Evolutionary conservation across 768 basidiomycete genomes (phyloP), one percentile per base, ranked within the genome.

Genomic region (Agaricus sinodeliciosus): DNA sequence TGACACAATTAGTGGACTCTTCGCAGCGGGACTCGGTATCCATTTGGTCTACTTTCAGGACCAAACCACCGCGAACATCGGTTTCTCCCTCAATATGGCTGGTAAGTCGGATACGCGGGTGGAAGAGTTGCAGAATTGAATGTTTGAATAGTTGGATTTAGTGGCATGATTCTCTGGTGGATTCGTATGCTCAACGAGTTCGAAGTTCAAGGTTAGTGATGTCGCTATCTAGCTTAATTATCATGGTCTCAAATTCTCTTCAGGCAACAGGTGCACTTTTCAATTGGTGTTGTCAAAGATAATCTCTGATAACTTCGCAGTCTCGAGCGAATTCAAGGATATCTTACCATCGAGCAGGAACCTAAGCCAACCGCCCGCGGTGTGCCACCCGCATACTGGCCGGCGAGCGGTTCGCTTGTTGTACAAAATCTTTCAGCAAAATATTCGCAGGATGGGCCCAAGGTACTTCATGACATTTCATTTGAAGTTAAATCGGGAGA

Each of bases 261-360:
- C 19, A 53, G 51, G 51, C 34, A 59, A 59, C 39, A 59, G 58
- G 58, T 59, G 35, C 11, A 8, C 4, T 16, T 31, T 11, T 5
- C 31, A 31, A 35, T 48, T 34, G 11, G 15, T 28, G 18, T 3
- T 8, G 16, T 26, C 36, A 15, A 11, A 25, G 13, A 36, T 4
- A n/a, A 11, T 31, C 44, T 50, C 35, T 43, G 34, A 13, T 9
- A 34, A 2, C 18, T 18, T 51, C 19, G 3, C 25, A 74, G 75
- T 58, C 61, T 75, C 19, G 90, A 94, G 60, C 85, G 91, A 53
- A 83, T 92, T 2, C 78, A 86, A 46, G 82, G 60, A 2, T 85
- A 82, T 59, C 60, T 83, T 16, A 57, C 65, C 22, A 81, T 84
- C 49, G 82, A 84, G 43, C 78, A 80, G 55, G 82, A 85, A 58